These are phyloP conservation scores for Cnidoscolus chayamansa DNA, from an alignment of 441 rosid species.

Conservation along the genomic window DNA sequence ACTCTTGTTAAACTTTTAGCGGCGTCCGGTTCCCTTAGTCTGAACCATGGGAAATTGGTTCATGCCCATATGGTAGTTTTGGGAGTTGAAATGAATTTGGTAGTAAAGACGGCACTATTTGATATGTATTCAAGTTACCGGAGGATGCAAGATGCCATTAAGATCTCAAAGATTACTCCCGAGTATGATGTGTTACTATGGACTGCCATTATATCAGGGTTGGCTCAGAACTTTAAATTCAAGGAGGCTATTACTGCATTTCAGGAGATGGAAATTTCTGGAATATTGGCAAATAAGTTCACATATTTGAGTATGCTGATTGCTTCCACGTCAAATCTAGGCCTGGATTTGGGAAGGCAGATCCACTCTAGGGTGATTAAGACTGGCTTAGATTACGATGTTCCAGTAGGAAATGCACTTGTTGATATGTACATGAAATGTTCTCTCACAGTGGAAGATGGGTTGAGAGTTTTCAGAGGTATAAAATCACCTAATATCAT, in stretches of 20 bases:
- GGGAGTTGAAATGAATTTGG: slow-evolving; percentile 61
- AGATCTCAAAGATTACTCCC: slow-evolving; percentile 50
- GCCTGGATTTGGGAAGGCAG: slow-evolving; percentile 55
- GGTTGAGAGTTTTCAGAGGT: slow-evolving; percentile 40
- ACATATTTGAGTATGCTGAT: slow-evolving; percentile 71
- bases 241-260: slow-evolving; percentile 47
- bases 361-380: slow-evolving; percentile 61
- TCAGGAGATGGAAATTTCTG: slow-evolving; percentile 52
- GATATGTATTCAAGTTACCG: slow-evolving; percentile 62
- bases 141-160: slow-evolving; percentile 53
- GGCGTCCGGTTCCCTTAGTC: slow-evolving; percentile 47
- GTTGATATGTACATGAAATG: slow-evolving; percentile 86
- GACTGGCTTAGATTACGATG: slow-evolving; percentile 43
- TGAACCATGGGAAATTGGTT: slow-evolving; percentile 52
- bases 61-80: slow-evolving; percentile 68
- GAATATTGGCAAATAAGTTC: slow-evolving; percentile 53
- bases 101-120: slow-evolving; percentile 69
- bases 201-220: slow-evolving; percentile 77
- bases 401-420: slow-evolving; percentile 74
- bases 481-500: slow-evolving; percentile 48
- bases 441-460: slow-evolving; percentile 47
- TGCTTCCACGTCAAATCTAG: slow-evolving; percentile 51
- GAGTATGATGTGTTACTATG: slow-evolving; percentile 67
- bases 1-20: slow-evolving; percentile 56
- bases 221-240: slow-evolving; percentile 53